Evolutionary conservation across 164 flowering plant species (phyloP), one percentile per base, ranked within the genome.

Genomic region (Pachysandra terminalis): DNA sequence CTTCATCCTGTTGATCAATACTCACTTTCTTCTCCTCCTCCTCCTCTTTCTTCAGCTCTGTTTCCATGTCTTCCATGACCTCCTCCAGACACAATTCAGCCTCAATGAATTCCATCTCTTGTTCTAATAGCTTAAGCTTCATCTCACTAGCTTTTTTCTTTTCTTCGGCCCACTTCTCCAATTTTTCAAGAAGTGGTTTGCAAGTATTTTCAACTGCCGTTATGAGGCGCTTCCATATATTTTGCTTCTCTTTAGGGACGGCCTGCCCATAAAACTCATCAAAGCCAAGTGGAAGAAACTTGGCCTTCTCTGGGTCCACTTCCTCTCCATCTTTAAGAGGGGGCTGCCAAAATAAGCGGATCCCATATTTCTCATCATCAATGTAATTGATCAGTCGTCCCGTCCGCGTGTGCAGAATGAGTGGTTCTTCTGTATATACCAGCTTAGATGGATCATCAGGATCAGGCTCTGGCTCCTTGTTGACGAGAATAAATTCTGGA

Each of bases 261-360:
- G 79, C 80, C 58, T 56, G 67, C 61, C 94, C 98, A 79, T 71
- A 87, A 70, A 91, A 90, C 61, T 94, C 98, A 75, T 94, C 98
- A 77, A 75, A 88, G 28, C 97, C 96, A 65, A 90, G 91, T 27
- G 97, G 97, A 17, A 94, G 84, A 63, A 88, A 91, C 69, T 78
- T 57, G 19, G 66, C 85, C 75, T 91, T 88, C 17, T 77, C 78
- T n/a, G 91, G 88, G 68, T 91, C 94, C 56, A 84, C 81, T 8
- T 85, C 85, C 73, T 90, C 90, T 25, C 89, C 91, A 19, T 84
- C 87, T 73, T 85, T 65, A 48, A 82, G 64, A 37, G 79, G 77
- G 9, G 98, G 97, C 74, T 85, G 97, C 98, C 97, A 94, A 81
- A 88, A 94, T 60, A 94, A 74, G 32, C 97, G 85, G 56, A 94